Base-by-base conservation (phyloP, 257 asterid species). In the Solanum chaucha region DNA sequence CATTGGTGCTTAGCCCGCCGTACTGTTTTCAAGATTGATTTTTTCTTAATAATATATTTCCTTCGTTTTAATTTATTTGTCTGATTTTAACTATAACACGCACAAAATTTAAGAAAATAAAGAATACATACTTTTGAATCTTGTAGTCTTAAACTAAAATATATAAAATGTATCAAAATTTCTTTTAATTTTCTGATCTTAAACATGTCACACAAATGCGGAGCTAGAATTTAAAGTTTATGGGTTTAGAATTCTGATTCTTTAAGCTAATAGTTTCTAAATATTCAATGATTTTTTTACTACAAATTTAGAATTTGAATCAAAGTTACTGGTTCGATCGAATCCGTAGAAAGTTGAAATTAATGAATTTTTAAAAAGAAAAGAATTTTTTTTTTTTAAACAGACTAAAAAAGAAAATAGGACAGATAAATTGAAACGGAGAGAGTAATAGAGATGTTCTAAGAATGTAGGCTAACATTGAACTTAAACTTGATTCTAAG, bases 131-230 rank as follows among this genome's bases (percentile, higher is more conserved):
- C 8, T 51, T n/a, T 24, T 24, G 34, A 65, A 11, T 24, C 7
- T 65, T 65, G 7, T 12, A 5, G 4, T 65, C 2, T 24, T 65
- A 10, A 65, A 65, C 9, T 11, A 24, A 67, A 12, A 26, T 26
- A 26, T 26, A 14, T 67, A 67, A 28, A 67, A 67, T 28, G 17
- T 26, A 26, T 26, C 5, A 67, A 67, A 26, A 12, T 26, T 5
- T 5, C 4, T 13, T 67, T 5, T 67, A 26, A 26, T 26, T 19
- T 26, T 12, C 2, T 0, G 4, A 6, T 67, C 1, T 67, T 12
- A 26, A 67, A 13, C 5, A 26, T 26, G 0, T 67, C 0, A 67
- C 0, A 1, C n/a, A 51, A 1, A 15, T 3, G 0, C n/a, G 0
- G 61, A 51, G 10, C 9, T 51, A 51, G 9, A 51, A 51, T 51